phyloP scores from a whole-genome alignment of 2,329 filamentous ascomycete species.

The Lasiodiplodia sp. region DNA sequence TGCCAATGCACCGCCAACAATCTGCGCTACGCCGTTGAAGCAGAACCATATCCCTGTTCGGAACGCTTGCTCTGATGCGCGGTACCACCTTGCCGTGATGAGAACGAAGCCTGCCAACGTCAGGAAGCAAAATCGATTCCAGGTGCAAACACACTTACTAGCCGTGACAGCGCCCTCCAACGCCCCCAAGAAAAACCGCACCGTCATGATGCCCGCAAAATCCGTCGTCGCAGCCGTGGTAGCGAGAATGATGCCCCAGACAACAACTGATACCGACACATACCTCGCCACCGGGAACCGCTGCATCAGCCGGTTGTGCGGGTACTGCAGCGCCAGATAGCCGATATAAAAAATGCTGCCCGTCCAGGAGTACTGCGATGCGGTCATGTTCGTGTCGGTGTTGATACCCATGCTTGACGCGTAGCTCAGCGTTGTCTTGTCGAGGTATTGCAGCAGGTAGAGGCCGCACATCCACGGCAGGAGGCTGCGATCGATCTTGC shows the following conservation, averaged over 20 bases:
- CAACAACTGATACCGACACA: conserved; percentile 51
- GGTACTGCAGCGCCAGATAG: neutral
- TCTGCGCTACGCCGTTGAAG: conserved; percentile 33
- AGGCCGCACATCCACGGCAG: conserved; percentile 64
- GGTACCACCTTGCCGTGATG: conserved; percentile 69
- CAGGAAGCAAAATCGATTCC: neutral
- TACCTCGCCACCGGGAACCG: neutral
- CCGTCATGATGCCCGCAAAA: conserved; percentile 49
- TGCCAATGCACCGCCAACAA: conserved; percentile 34
- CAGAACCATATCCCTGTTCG: conserved; percentile 40
- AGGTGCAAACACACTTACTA: neutral
- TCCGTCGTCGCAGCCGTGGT: conserved; percentile 15
- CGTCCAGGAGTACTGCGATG: conserved; percentile 60
- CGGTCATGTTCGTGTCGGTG: conserved; percentile 55
- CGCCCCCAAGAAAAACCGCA: conserved; percentile 71
- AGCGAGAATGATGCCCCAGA: conserved; percentile 51
- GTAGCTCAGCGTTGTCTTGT: conserved; percentile 68
- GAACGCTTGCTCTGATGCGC: conserved; percentile 63
- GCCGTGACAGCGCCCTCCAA: conserved; percentile 67
- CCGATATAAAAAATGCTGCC: conserved; percentile 63
- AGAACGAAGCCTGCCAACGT: conserved; percentile 46
- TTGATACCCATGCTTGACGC: conserved; percentile 70
- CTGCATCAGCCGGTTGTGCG: conserved; percentile 13
- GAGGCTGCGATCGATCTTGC: conserved; percentile 59
- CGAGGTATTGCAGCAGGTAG: conserved; percentile 69